Percentiles rank a stretch among this genome's conserved stretches.
Conservation (phyloP, 768 basidiomycete genomes). For the Lentinula boryana region DNA sequence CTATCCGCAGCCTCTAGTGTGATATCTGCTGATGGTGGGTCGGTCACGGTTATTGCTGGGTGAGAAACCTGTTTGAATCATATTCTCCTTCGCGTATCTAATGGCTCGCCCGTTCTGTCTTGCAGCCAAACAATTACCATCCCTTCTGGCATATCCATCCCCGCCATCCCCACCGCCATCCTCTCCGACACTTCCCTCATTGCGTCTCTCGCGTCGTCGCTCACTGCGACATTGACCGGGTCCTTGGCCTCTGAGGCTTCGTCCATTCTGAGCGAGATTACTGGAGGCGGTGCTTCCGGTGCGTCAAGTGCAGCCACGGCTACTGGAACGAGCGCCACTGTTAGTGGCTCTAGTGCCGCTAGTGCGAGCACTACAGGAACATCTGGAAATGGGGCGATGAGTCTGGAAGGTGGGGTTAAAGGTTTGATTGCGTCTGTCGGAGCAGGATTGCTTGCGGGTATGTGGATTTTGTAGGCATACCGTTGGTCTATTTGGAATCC, state of each 20-base stretch:
- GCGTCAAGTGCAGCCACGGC: neutral
- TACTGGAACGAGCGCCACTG: neutral
- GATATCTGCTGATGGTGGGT: neutral
- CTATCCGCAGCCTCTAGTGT: neutral
- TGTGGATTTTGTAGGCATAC: neutral
- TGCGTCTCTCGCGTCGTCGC: neutral
- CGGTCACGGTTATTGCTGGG: conserved; percentile 2
- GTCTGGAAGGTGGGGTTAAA: neutral
- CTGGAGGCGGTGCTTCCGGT: neutral
- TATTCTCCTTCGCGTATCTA: neutral
- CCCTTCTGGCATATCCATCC: neutral
- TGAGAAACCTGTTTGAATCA: neutral
- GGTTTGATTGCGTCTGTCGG: neutral
- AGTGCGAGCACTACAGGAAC: neutral
- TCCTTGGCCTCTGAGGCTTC: neutral
- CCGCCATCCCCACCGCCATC: neutral
- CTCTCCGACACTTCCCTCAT: neutral
- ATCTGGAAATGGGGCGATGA: neutral
- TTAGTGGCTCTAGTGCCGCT: neutral
- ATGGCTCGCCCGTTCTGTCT: neutral
- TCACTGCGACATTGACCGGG: neutral
- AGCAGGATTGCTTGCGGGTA: neutral
- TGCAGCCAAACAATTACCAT: neutral
- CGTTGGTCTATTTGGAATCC: neutral
- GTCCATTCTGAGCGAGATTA: neutral